Conservation (phyloP, 2,329 filamentous ascomycete species). For the Ophiognomonia clavigignenti-juglandacearum region DNA sequence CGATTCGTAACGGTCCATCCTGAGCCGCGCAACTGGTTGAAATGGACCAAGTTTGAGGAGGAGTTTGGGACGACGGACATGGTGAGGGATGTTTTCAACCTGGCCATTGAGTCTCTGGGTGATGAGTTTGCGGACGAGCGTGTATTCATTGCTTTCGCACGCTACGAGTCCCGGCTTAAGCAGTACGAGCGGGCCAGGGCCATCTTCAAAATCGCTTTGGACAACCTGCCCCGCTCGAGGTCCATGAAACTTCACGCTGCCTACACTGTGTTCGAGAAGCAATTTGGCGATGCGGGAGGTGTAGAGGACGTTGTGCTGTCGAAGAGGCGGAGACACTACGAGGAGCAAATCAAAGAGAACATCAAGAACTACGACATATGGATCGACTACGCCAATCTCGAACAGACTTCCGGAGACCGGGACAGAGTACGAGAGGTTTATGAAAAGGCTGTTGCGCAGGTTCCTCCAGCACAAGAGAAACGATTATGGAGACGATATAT, state of each 20-base stretch:
- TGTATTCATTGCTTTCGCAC: conserved; percentile 91
- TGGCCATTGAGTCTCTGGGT: conserved; percentile 81
- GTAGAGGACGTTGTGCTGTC: conserved; percentile 95
- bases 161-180: conserved; percentile 90
- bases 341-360: conserved; percentile 90
- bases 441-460: conserved; percentile 90
- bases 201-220: conserved; percentile 95
- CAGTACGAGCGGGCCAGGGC: conserved; percentile 90
- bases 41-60: conserved; percentile 96
- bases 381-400: conserved; percentile 91
- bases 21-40: conserved; percentile 95
- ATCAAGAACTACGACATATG: conserved; percentile 95
- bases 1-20: conserved; percentile 90
- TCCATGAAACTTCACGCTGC: conserved; percentile 83
- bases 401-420: conserved; percentile 77
- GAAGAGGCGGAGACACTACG: conserved; percentile 88
- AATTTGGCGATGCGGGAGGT: conserved; percentile 88
- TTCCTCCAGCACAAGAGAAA: conserved; percentile 94
- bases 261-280: conserved; percentile 97
- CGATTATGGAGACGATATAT: conserved; percentile 96
- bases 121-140: conserved; percentile 96
- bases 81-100: conserved; percentile 86
- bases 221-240: conserved; percentile 83
- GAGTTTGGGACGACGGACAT: conserved; percentile 88
- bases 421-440: conserved; percentile 89